Percentiles rank a stretch among this genome's conserved stretches.
These are phyloP conservation scores for Rhododendron henanense DNA, from an alignment of 148 eudicot species.

Conservation along the genomic window DNA sequence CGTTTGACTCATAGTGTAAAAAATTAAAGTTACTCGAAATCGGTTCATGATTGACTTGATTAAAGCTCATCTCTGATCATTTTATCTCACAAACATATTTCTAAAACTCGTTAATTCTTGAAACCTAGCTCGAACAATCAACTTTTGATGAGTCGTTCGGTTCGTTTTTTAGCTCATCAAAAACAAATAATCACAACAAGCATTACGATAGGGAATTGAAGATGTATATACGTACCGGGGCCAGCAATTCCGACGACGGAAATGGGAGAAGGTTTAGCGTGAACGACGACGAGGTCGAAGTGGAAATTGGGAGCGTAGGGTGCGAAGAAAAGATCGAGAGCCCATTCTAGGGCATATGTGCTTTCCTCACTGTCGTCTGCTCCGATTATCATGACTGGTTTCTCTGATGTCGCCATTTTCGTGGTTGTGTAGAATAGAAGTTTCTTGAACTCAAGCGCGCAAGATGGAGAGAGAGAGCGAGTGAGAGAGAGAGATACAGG, in stretches of 20 bases:
- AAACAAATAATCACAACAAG: not conserved
- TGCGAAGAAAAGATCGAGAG: slow-evolving; percentile 49
- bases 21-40: not conserved
- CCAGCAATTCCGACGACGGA: slow-evolving; percentile 46
- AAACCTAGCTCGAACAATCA: not conserved
- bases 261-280: slow-evolving; percentile 49
- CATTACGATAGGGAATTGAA: not conserved
- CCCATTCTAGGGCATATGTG: slow-evolving; percentile 59
- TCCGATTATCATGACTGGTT: slow-evolving; percentile 50
- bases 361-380: slow-evolving; percentile 64
- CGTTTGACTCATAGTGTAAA: too few species aligned
- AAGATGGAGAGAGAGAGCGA: not conserved
- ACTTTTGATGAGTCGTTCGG: not conserved
- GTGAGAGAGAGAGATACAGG: not conserved
- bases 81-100: too few species aligned
- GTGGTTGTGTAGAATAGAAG: not conserved
- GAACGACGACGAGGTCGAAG: slow-evolving; percentile 50
- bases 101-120: too few species aligned
- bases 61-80: too few species aligned
- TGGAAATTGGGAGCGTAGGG: slow-evolving; percentile 33
- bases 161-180: not conserved
- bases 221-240: slow-evolving; percentile 31
- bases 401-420: slow-evolving; percentile 22
- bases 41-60: too few species aligned
- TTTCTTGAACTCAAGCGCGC: not conserved